Evolutionary conservation across 2,329 filamentous ascomycete species (phyloP).

Genomic region (Acrocalymma vagum): DNA sequence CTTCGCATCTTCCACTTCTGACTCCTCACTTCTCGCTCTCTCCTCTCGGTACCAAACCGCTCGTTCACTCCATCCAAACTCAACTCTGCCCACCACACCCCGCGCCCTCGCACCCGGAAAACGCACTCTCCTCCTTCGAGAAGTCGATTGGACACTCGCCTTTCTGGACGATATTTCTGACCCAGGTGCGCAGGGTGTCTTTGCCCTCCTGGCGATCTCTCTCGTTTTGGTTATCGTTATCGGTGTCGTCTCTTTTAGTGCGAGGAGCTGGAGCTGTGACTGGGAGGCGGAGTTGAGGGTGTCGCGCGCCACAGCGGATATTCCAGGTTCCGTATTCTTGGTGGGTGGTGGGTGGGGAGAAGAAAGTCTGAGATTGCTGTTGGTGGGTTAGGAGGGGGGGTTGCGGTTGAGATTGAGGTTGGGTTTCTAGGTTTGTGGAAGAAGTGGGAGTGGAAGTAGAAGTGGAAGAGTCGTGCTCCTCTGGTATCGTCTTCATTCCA

Average conservation of each 20-base stretch:
- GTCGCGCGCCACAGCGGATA: conserved; percentile 19
- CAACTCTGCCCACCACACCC: conserved; percentile 23
- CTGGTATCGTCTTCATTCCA: background rate
- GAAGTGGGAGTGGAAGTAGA: background rate
- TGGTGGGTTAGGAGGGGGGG: too few species aligned
- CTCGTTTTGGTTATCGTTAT: too few species aligned
- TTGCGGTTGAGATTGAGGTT: background rate
- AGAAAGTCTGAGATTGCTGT: too few species aligned
- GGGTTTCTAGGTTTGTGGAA: too few species aligned
- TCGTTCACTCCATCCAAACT: conserved; percentile 1
- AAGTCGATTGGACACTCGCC: conserved; percentile 14
- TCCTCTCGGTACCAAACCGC: too few species aligned
- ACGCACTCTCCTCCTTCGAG: conserved; percentile 9
- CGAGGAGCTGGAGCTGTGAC: background rate
- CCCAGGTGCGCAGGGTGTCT: too few species aligned
- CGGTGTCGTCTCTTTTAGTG: background rate
- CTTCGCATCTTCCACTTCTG: background rate
- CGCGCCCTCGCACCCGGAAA: conserved; percentile 17
- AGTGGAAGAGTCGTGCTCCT: too few species aligned
- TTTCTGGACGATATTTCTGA: conserved; percentile 7
- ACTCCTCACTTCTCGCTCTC: background rate
- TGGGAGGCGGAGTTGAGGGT: background rate
- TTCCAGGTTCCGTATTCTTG: conserved; percentile 21
- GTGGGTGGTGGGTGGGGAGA: too few species aligned
- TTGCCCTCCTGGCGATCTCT: too few species aligned